Evolutionary conservation across 2,329 filamentous ascomycete species (phyloP), one percentile per base, ranked within the genome.

Genomic region (Didymella arachidicola): DNA sequence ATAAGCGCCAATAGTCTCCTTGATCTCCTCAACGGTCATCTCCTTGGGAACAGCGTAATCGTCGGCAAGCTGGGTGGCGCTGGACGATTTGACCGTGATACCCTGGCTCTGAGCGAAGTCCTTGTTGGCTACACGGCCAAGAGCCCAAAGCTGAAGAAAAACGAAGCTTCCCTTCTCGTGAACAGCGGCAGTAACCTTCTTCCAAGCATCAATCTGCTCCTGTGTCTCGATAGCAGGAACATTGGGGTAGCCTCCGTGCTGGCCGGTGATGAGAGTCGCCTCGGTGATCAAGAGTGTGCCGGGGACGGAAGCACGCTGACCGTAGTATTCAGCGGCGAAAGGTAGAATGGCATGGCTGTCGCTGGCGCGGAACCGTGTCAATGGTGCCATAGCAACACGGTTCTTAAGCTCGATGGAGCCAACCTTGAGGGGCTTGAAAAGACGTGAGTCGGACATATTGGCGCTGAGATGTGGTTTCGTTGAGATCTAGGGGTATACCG

Each of bases 131-230:
- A 82, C 80, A 3, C 88, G 83, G 4, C 89, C 87, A 6, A 86
- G 77, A 0, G 82, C 82, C 81, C 86, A 89, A 0, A 91, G 78
- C 68, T 91, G 89, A 2, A 81, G 72, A 74, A 81, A 89, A 50
- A 90, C 86, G 68, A 80, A 85, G 18, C 80, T 83, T 5, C 84
- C 84, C 65, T 87, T 87, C 22, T 79, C 79, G 70, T 91, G 89
- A 0, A 91, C 86, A 0, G 83, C 84, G 26, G 86, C 82, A 2
- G 84, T 87, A 41, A 90, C 77, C 14, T 80, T 75, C 61, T 82
- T 85, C 88, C 88, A 91, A 0, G 79, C 83, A 1, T 79, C 79
- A 41, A 88, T 73, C 47, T 75, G 72, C 19, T 59, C 65, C 0
- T 80, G 74, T 19, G 72, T 83, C 68, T 80, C 88, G 66, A 88